A percentile compares a stretch with the other conserved stretches of the same genome.
Evolutionary conservation across 23 red algal species (phyloP).

Genomic region (Gracilariopsis chorda): DNA sequence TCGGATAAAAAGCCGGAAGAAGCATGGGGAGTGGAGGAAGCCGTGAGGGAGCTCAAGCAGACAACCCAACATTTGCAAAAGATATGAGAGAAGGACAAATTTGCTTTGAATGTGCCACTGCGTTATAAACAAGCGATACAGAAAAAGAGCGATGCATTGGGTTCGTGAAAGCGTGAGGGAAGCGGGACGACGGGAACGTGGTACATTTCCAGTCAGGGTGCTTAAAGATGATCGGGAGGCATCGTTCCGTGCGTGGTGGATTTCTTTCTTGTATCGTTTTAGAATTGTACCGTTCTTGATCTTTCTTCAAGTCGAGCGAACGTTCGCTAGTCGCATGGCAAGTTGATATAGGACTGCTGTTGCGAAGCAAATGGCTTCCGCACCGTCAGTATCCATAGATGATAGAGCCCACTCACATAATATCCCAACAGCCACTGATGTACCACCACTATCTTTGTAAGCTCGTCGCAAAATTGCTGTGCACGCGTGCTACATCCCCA

Average conservation of each 20-base stretch:
- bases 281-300: background rate
- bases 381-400: slow-evolving; percentile 3
- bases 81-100: too few relatives aligned
- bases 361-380: slow-evolving; percentile 39
- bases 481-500: slow-evolving; percentile 48
- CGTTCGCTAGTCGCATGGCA: background rate
- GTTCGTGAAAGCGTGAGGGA: too few relatives aligned
- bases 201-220: too few relatives aligned
- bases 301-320: background rate
- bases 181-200: too few relatives aligned
- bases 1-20: too few relatives aligned
- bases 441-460: background rate
- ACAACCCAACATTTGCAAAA: too few relatives aligned
- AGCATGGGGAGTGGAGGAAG: too few relatives aligned
- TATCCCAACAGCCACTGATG: background rate
- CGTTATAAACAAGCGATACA: too few relatives aligned
- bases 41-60: too few relatives aligned
- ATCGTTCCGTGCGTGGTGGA: background rate
- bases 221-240: background rate
- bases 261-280: slow-evolving; percentile 12
- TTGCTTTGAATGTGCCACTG: too few relatives aligned
- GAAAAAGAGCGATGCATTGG: too few relatives aligned
- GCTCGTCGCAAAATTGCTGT: slow-evolving; percentile 1
- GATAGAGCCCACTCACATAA: slow-evolving; percentile 32
- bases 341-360: slow-evolving; percentile 10